phyloP scores from a whole-genome alignment of 2,329 filamentous ascomycete genomes.

The Zalaria obscura region DNA sequence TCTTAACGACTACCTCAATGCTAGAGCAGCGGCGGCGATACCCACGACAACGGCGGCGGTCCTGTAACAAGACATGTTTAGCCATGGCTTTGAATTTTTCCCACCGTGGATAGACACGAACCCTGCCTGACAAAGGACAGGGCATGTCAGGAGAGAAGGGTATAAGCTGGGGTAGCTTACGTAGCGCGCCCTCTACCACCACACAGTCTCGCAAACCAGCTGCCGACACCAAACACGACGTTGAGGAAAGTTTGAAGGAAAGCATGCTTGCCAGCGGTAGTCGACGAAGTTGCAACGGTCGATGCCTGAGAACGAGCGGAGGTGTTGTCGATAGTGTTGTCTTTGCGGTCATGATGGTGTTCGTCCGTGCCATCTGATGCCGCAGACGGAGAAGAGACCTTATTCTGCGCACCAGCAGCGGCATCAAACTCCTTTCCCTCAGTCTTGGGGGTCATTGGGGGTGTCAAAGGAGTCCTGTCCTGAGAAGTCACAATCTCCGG shows the following conservation, averaged over 20 bases:
- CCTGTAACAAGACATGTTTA: not conserved
- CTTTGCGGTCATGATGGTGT: constrained; percentile 1
- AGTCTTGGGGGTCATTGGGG: constrained; percentile 17
- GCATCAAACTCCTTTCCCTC: constrained; percentile 9
- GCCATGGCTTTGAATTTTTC: too few species aligned
- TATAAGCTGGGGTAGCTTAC: not conserved
- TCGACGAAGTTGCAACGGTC: not conserved
- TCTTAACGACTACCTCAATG: too few species aligned
- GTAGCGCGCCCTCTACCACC: constrained; percentile 1
- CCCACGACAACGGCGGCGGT: constrained; percentile 3
- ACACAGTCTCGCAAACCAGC: constrained; percentile 3
- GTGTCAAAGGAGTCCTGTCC: constrained; percentile 12
- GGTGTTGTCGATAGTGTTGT: constrained; percentile 2
- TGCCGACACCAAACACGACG: not conserved
- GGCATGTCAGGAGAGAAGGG: not conserved
- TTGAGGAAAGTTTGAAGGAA: not conserved
- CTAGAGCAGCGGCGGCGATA: constrained; percentile 2
- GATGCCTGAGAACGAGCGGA: not conserved
- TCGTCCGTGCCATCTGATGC: not conserved
- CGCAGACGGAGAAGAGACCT: not conserved
- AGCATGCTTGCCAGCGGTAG: not conserved
- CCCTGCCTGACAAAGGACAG: not conserved
- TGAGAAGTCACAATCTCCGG: constrained; percentile 2
- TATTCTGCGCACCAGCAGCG: constrained; percentile 1
- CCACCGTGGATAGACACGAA: not conserved